Evolutionary conservation across 2,329 filamentous ascomycete genomes (phyloP).

Genomic region (Colletotrichum lentis): DNA sequence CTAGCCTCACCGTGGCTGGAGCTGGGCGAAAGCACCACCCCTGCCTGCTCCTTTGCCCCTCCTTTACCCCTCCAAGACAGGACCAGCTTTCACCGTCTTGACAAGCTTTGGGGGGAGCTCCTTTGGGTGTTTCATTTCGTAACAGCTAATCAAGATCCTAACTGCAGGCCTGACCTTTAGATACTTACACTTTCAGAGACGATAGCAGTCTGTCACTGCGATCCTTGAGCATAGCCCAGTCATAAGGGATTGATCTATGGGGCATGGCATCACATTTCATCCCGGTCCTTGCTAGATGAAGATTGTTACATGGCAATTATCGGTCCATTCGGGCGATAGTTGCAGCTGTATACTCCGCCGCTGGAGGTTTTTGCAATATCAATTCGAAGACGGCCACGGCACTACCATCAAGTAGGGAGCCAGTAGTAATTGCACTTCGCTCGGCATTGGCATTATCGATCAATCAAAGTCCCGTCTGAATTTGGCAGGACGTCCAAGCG

Average conservation of each 20-base stretch:
- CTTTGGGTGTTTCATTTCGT: neutral
- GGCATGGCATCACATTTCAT: no score
- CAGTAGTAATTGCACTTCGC: conserved; percentile 47
- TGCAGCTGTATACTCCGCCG: conserved; percentile 55
- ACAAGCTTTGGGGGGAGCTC: neutral
- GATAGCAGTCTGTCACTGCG: no score
- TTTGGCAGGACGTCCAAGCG: conserved; percentile 43
- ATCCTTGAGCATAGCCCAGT: no score
- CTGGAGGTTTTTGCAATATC: conserved; percentile 52
- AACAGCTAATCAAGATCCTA: neutral
- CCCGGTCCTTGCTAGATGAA: no score
- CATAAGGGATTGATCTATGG: no score
- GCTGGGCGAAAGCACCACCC: conserved; percentile 5
- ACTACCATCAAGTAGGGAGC: conserved; percentile 42
- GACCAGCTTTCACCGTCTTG: neutral
- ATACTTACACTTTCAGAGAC: neutral
- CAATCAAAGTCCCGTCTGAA: conserved; percentile 42
- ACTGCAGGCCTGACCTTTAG: neutral
- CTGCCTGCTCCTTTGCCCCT: conserved; percentile 33
- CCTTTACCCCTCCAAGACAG: conserved; percentile 31
- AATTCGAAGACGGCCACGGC: conserved; percentile 40
- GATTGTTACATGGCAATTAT: no score
- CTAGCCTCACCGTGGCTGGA: conserved; percentile 34
- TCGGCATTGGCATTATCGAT: conserved; percentile 54
- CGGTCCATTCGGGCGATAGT: no score